Percentiles rank a stretch among this genome's conserved stretches.
Evolutionary conservation across 768 basidiomycete species (phyloP).

Genomic region (Leccinellum rugosiceps): DNA sequence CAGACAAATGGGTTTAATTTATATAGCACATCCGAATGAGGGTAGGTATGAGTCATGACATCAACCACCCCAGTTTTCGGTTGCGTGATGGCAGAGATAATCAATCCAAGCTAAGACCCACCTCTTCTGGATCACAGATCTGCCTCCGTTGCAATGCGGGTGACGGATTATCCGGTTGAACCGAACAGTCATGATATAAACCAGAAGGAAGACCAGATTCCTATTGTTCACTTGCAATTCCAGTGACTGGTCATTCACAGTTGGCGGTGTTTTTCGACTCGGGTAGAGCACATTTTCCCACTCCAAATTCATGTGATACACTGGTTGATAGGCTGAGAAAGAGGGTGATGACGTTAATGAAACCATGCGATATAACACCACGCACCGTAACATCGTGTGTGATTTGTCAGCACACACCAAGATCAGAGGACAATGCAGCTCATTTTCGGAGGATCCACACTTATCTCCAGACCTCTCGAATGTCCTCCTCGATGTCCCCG

Average conservation of each 20-base stretch:
- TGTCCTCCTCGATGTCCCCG: conserved; percentile 5
- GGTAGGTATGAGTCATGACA: conserved; percentile 14
- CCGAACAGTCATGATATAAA: not conserved
- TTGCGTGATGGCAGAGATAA: not conserved
- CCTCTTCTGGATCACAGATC: not conserved
- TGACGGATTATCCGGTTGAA: not conserved
- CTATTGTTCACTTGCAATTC: not conserved
- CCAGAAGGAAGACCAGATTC: not conserved
- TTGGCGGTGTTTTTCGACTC: not conserved
- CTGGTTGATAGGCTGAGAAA: not conserved
- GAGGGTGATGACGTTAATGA: not conserved
- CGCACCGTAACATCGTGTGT: not conserved
- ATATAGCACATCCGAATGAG: not conserved
- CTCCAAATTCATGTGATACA: not conserved
- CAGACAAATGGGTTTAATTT: not conserved
- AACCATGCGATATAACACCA: too few species aligned
- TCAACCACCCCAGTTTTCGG: conserved; percentile 12
- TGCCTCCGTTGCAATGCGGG: not conserved
- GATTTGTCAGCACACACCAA: not conserved
- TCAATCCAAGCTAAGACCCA: conserved; percentile 1
- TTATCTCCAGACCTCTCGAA: not conserved
- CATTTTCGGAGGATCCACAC: not conserved
- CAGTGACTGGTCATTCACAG: too few species aligned
- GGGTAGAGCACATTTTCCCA: not conserved
- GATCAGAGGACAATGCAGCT: not conserved